phyloP scores from a whole-genome alignment of 805 yeast species.

The Blastobotrys robertii region DNA sequence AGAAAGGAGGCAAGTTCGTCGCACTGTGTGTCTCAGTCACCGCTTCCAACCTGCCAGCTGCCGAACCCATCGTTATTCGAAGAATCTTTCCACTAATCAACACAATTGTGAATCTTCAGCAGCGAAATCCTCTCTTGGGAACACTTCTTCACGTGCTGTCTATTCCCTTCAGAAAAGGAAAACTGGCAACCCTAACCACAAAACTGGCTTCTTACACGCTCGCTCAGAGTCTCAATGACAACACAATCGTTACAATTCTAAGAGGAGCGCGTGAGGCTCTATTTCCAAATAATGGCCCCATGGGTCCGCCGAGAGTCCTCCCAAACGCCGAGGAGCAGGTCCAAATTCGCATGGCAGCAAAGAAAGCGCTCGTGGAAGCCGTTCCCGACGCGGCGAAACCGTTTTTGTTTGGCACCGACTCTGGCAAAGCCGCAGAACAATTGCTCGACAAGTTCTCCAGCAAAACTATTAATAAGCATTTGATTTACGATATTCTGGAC shows the following conservation, averaged over 20 bases:
- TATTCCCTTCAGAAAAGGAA: constrained; percentile 10
- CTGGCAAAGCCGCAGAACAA: constrained; percentile 12
- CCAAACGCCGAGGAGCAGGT: constrained; percentile 35
- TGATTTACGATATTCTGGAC: constrained; percentile 22
- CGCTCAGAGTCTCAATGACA: constrained; percentile 8
- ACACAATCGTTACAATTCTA: constrained; percentile 18
- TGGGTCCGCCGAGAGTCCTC: constrained; percentile 39
- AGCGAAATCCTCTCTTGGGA: constrained; percentile 11
- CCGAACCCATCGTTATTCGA: constrained; percentile 6
- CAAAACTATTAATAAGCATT: constrained; percentile 23
- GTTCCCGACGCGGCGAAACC: constrained; percentile 13
- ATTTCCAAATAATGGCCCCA: constrained; percentile 41
- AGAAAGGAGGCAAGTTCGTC: too few relatives aligned
- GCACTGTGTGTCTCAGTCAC: not conserved
- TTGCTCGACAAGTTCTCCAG: constrained; percentile 20
- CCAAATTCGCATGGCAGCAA: constrained; percentile 14
- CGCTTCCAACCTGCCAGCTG: not conserved
- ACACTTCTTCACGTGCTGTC: constrained; percentile 6
- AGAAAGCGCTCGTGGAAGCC: constrained; percentile 9
- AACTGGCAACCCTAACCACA: constrained; percentile 11
- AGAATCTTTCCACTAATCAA: constrained; percentile 10
- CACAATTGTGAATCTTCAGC: constrained; percentile 5
- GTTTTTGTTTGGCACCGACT: constrained; percentile 16
- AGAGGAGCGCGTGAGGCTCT: constrained; percentile 29
- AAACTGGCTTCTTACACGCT: constrained; percentile 8